Conservation (phyloP, 108 stramenopile species). For the Skeletonema menzelii region DNA sequence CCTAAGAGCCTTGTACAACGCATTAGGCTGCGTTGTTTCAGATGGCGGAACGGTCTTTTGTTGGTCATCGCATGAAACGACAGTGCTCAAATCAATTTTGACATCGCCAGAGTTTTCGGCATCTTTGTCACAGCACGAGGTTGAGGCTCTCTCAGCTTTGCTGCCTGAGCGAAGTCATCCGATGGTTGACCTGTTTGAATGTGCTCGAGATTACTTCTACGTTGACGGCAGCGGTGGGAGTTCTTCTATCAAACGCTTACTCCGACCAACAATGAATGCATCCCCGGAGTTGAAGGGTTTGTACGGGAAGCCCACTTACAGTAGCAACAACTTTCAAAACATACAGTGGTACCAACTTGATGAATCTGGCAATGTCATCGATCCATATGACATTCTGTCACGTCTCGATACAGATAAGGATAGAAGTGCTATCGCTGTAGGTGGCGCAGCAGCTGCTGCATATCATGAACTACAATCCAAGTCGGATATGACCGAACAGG, state of each 20-base stretch:
- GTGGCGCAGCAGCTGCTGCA: constrained; percentile 42
- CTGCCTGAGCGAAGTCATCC: constrained; percentile 27
- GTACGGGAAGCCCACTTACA: constrained; percentile 47
- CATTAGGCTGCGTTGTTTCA: constrained; percentile 8
- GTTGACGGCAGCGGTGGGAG: constrained; percentile 57
- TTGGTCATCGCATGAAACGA: constrained; percentile 54
- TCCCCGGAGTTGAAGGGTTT: constrained; percentile 28
- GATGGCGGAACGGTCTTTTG: constrained; percentile 53
- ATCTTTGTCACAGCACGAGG: constrained; percentile 30
- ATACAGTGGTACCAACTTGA: constrained; percentile 54
- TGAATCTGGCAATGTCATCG: constrained; percentile 16
- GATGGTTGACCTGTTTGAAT: constrained; percentile 49
- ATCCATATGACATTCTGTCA: constrained; percentile 51
- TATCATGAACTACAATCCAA: constrained; percentile 39
- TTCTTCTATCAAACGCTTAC: constrained; percentile 48
- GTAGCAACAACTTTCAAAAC: constrained; percentile 41
- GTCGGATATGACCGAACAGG: constrained; percentile 6
- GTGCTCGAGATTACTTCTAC: constrained; percentile 45
- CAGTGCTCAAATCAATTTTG: constrained; percentile 38
- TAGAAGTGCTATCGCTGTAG: constrained; percentile 21
- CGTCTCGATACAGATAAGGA: constrained; percentile 18
- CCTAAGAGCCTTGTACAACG: constrained; percentile 32
- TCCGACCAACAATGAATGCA: constrained; percentile 46
- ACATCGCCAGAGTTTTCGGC: constrained; percentile 14
- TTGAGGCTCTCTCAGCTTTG: constrained; percentile 26